Evolutionary conservation across 2,329 filamentous ascomycete species (phyloP), one percentile per base, ranked within the genome.

Genomic region (Fusarium praegraminearum): DNA sequence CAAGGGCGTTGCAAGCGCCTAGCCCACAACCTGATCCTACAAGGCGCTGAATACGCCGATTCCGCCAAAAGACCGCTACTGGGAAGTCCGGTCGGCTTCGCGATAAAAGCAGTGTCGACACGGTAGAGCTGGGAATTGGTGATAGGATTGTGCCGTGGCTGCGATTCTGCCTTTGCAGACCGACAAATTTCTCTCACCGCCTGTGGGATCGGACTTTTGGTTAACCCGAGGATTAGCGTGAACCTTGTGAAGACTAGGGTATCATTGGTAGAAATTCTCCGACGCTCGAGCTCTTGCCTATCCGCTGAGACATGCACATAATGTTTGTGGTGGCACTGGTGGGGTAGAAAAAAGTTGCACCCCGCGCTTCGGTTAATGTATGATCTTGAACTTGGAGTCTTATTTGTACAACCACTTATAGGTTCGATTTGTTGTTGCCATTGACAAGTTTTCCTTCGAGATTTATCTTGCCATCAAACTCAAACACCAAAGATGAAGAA

Each of bases 151-250:
- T 67, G 67, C 68, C 59, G 61, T 72, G 65, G 61, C 59, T 68
- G 58, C 55, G 70, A 80, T 81, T 81, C 79, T 81, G 79, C 79
- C 79, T 74, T 71, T 70, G 54, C 71, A 80, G 76, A 80, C 79
- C 79, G 79, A 80, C 79, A 80, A 81, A 79, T 79, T 79, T 80
- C 75, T 79, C 74, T 78, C 78, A 80, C 78, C 78, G 78, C 78
- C 77, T 78, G 70, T 74, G 44, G 58, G 59, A 33, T 9, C 59
- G 73, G 75, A 72, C 32, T 40, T 22, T 51, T 57, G 22, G 60
- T 75, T 77, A 60, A 69, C 75, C 71, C 74, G 75, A 22, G 32
- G 12, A 22, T 22, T 15, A n/a, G 35, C 18, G 16, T 12, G 20
- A 18, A 7, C 8, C 4, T 12, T 12, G 28, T 30, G 15, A 26